Evolutionary conservation across 176 grass and related monocot species (phyloP), one percentile per base, ranked within the genome.

Genomic region (Guadua angustifolia): DNA sequence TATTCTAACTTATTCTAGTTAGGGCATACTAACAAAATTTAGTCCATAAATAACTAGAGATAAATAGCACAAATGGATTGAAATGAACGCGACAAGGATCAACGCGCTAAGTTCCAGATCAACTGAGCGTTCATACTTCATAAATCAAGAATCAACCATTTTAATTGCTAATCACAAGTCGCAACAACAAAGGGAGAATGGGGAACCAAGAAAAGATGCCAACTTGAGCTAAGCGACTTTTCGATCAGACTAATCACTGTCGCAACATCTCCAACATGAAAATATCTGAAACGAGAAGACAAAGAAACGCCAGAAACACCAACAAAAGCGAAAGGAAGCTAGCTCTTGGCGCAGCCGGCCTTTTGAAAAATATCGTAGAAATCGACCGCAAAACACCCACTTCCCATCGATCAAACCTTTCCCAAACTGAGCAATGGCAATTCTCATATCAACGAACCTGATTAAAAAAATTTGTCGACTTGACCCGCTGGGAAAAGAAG

Each of bases 361-460:
- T 21, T 18, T 21, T 21, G 52, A 55, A 55, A 21, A 55, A 40
- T 9, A 58, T 21, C 21, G 56, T 58, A 44, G 1, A 62, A 35
- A 74, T 75, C 58, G 45, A 22, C 12, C 7, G 29, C n/a, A 63
- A 51, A 64, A 51, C 55, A 39, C 43, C 43, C 16, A 22, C 9
- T 33, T 24, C 42, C 58, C 9, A 1, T 36, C 17, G 50, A 77
- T 47, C 4, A 43, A 59, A 24, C 58, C 40, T 22, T n/a, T 69
- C 12, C 19, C 22, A 32, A 16, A 33, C 55, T 6, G 7, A 55
- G 21, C 33, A 33, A 57, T 25, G 5, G 59, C 14, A 7, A 47
- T 19, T 21, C 76, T 14, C 57, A 19, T 42, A 50, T 49, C 25
- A n/a, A 6, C 65, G 24, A 52, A 50, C 84, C 76, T 79, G 75